Base-by-base conservation (phyloP, 2,329 filamentous ascomycete species). In the Xylariomycetidae sp. region DNA sequence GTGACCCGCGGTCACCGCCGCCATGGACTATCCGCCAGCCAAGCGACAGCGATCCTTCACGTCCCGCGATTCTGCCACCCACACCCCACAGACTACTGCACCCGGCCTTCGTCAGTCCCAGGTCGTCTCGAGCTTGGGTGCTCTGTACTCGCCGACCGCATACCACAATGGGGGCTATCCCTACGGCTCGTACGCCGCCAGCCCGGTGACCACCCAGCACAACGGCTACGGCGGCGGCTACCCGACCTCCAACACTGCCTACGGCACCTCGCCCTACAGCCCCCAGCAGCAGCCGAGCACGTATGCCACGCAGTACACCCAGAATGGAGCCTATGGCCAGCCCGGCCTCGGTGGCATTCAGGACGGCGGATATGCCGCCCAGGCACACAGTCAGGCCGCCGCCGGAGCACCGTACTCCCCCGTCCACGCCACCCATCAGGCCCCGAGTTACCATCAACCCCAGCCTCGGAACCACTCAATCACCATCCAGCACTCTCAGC, bases 41-140 rank as follows among this genome's bases (percentile, higher is more conserved):
- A 56, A 56, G 47, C 49, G 52, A 49, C 51, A 54, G 44, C 50
- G 52, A 52, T 56, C 52, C 35, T 50, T 54, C 37, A 56, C 52
- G 35, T 56, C 52, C 38, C 46, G 48, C 48, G 53, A 58, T 31
- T 49, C 51, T 23, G 44, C 42, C 47, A 54, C 53, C 45, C 37
- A 35, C 34, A 49, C 48, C 40, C 52, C 54, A 29, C 55, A 55
- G 38, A 58, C 55, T 26, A 37, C 45, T 22, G 48, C 55, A 39
- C 55, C 55, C 31, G 51, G 50, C 38, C 46, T 58, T 30, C 48
- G 55, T 37, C 52, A 54, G 37, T 36, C 46, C 27, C 41, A 48
- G 32, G 38, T 50, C 29, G 39, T 30, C 32, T 37, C 37, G 15
- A 44, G 25, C 18, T 39, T 53, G 26, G 35, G 36, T 19, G 44